Evolutionary conservation across 805 yeast genomes (phyloP), one percentile per base, ranked within the genome.

Genomic region (Yarrowia porcina): DNA sequence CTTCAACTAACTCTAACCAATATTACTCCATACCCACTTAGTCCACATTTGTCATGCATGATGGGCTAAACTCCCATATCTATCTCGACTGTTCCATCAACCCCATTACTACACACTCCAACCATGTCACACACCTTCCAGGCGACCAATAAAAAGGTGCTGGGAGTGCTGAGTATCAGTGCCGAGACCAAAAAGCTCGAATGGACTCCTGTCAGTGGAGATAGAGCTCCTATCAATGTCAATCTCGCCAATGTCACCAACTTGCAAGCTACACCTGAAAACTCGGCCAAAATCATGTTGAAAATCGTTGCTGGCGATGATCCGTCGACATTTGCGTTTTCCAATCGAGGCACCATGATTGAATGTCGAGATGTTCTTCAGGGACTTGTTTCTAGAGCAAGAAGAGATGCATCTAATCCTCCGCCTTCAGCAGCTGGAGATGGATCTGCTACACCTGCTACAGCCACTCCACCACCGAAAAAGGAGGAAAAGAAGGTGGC

Each of bases 201-300:
- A 18, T 56, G 61, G 61, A 28, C 47, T 23, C 61, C 61, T 1
- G 61, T 56, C 15, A 18, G 30, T 15, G 61, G 61, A 27, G 61
- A 39, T 20, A 27, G 61, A 41, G 61, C 47, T 6, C 49, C 47
- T 9, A 56, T 56, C 49, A 20, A 39, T 11, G 61, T 56, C 7
- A 41, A 41, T 20, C 49, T 56, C 15, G 38, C 39, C 36, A 39
- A 56, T 39, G 61, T 56, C 30, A 56, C 47, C 12, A 56, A 80
- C 65, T 72, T 89, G 18, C 88, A 87, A 70, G 92, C 90, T 0
- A 83, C 94, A 0, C 86, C 89, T 6, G 85, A 86, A 13, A 74
- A 82, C 0, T 79, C 85, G 25, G 87, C 85, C 13, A 86, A 85
- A 67, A 83, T 88, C 87, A 81, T 83, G 75, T 73, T 90, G 54